phyloP scores from a whole-genome alignment of 768 basidiomycete species.

The Mycena polygramma region DNA sequence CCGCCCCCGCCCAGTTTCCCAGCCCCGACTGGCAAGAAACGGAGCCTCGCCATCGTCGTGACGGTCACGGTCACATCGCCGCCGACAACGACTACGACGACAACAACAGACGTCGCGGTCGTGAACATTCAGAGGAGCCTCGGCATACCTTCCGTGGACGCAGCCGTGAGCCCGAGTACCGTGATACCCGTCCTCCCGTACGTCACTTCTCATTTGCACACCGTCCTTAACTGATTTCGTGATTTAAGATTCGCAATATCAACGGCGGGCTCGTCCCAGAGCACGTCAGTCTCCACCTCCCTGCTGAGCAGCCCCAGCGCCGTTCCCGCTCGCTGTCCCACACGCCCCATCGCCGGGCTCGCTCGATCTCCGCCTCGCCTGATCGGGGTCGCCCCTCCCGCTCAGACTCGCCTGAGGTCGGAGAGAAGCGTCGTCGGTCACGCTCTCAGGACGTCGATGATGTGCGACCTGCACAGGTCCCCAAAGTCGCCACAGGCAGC shows the following conservation, averaged over 20 bases:
- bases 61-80: background rate
- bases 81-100: background rate
- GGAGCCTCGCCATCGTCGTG: no score
- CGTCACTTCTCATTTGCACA: no score
- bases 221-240: no score
- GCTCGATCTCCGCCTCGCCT: background rate
- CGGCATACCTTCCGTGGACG: background rate
- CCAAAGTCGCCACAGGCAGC: background rate
- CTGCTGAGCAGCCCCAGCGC: background rate
- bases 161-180: background rate
- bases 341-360: background rate
- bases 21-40: background rate
- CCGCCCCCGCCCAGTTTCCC: background rate
- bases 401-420: background rate
- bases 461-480: background rate
- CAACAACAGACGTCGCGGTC: no score
- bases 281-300: background rate
- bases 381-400: no score
- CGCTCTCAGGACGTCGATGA: background rate
- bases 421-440: background rate
- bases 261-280: conserved; percentile 10
- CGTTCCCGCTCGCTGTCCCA: background rate
- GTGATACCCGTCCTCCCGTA: background rate
- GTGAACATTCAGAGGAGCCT: no score
- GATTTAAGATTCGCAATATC: conserved; percentile 1